Evolutionary conservation across 2,329 filamentous ascomycete species (phyloP).

Genomic region (Penicillium italicum): DNA sequence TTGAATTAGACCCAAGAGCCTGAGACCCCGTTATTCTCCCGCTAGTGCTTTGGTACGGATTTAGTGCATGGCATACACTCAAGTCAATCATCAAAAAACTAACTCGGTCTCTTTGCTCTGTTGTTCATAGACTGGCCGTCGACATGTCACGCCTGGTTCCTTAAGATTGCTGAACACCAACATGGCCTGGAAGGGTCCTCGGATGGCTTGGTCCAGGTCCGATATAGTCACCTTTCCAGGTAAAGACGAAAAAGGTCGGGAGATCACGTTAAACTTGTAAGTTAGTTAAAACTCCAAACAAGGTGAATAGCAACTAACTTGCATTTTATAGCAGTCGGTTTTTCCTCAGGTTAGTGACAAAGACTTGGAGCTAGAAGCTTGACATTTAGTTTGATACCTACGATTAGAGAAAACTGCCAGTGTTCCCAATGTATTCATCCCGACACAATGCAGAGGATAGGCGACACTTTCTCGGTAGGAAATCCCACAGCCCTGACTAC

Average conservation of each 20-base stretch:
- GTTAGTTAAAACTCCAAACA: background rate
- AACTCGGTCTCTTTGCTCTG: background rate
- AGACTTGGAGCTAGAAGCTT: background rate
- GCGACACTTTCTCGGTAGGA: conserved; percentile 64
- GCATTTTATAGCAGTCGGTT: conserved; percentile 14
- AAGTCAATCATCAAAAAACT: background rate
- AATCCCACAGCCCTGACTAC: background rate
- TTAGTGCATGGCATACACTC: no score
- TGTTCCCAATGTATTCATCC: conserved; percentile 65
- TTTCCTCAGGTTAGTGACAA: conserved; percentile 17
- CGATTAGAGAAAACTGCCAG: conserved; percentile 66
- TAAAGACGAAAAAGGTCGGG: background rate
- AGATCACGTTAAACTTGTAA: background rate
- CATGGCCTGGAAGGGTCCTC: background rate
- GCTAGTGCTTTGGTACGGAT: background rate
- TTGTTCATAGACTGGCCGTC: background rate
- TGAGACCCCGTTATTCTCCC: background rate
- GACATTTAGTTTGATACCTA: background rate
- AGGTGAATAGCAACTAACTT: background rate
- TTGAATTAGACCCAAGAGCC: background rate
- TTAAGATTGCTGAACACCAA: background rate
- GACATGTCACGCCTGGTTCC: background rate
- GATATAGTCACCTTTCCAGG: background rate
- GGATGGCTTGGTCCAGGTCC: background rate
- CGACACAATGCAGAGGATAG: conserved; percentile 65